Percentiles rank a stretch among this genome's conserved stretches.
These are phyloP conservation scores for Sinapis alba DNA, from an alignment of 441 rosid genomes.

Conservation along the genomic window DNA sequence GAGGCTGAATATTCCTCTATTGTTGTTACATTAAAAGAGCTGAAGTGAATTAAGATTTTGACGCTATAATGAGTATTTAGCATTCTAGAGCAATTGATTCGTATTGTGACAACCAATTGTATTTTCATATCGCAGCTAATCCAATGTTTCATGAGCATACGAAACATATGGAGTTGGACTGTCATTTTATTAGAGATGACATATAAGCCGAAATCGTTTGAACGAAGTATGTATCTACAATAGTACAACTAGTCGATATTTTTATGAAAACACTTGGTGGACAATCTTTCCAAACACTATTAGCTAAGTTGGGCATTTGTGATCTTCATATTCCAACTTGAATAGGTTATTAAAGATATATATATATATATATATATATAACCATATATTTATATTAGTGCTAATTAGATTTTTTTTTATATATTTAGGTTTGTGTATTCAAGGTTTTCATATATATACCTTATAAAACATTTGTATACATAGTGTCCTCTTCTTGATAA, in stretches of 20 bases:
- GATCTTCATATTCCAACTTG: not conserved
- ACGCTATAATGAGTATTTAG: not conserved
- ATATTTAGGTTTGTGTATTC: too few species aligned
- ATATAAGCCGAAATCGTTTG: not conserved
- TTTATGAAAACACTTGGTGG: not conserved
- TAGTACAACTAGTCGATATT: not conserved
- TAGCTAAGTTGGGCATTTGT: not conserved
- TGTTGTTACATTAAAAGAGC: not conserved
- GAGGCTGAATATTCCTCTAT: not conserved
- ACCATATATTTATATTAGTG: too few species aligned
- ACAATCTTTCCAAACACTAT: not conserved
- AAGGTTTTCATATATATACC: too few species aligned
- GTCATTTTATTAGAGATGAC: not conserved
- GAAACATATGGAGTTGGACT: not conserved
- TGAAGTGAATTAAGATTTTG: not conserved
- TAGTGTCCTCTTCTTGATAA: too few species aligned
- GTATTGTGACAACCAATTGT: not conserved
- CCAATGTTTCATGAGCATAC: not conserved
- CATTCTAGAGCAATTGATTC: not conserved
- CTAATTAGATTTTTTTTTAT: too few species aligned
- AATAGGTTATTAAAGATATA: too few species aligned
- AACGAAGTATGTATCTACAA: not conserved
- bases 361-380: too few species aligned
- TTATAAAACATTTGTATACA: too few species aligned
- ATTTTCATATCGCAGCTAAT: not conserved